A percentile compares a stretch with the other conserved stretches of the same genome.
phyloP scores from a whole-genome alignment of 306 rosid species.

The Ormosia semicastrata region DNA sequence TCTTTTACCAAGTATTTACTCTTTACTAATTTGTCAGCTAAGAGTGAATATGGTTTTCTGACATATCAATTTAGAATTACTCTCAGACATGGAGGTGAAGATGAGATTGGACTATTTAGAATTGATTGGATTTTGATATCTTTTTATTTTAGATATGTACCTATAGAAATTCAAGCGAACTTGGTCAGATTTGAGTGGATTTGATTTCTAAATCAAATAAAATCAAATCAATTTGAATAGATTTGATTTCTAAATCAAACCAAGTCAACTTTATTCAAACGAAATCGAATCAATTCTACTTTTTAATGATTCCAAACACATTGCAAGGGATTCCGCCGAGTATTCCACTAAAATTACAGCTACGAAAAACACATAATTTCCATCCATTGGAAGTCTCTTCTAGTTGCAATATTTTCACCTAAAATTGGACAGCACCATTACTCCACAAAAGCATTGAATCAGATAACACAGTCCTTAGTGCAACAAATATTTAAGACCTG shows the following conservation, averaged over 20 bases:
- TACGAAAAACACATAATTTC: neutral
- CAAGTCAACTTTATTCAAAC: neutral
- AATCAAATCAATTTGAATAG: neutral
- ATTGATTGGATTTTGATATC: neutral
- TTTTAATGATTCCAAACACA: neutral
- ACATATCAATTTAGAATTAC: neutral
- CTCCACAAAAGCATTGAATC: slow-evolving; percentile 5
- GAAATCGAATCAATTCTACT: neutral
- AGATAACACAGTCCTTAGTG: neutral
- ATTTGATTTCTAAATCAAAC: neutral
- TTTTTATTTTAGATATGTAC: neutral
- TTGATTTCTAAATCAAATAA: neutral
- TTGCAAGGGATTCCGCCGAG: neutral
- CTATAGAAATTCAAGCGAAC: neutral
- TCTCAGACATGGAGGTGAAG: neutral
- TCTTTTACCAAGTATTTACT: neutral
- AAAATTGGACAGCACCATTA: neutral
- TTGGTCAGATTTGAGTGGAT: neutral
- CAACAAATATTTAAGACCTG: neutral
- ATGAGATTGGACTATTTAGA: neutral
- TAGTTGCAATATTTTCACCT: neutral
- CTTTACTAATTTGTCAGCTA: neutral
- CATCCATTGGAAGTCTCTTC: neutral
- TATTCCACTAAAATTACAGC: neutral
- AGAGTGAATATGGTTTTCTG: neutral